Conservation (phyloP, 2,329 filamentous ascomycete species). For the Colletotrichum aenigma region DNA sequence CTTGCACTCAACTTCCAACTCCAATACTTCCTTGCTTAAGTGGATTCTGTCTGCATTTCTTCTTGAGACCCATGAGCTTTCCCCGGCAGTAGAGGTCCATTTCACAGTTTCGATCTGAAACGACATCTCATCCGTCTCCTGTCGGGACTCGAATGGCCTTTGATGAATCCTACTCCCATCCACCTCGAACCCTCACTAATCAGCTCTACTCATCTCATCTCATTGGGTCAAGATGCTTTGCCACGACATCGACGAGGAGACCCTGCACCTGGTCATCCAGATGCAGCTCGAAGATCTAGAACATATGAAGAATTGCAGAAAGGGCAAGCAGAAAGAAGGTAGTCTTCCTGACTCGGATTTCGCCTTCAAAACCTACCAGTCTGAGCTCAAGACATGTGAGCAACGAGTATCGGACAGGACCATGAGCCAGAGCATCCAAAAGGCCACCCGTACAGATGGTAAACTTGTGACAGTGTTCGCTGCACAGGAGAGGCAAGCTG, state of each 20-base stretch:
- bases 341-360: constrained; percentile 12
- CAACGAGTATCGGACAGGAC: constrained; percentile 6
- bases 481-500: background rate
- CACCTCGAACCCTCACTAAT: background rate
- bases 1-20: background rate
- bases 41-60: background rate
- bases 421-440: constrained; percentile 23
- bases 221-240: background rate
- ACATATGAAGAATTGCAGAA: background rate
- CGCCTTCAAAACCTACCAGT: constrained; percentile 10
- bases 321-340: constrained; percentile 17
- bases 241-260: constrained; percentile 4
- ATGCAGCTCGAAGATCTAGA: constrained; percentile 23
- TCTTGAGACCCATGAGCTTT: background rate
- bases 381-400: constrained; percentile 12
- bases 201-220: constrained; percentile 25
- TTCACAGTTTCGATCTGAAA: background rate
- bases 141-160: background rate
- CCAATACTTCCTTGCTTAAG: background rate
- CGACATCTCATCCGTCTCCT: background rate
- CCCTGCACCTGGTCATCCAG: constrained; percentile 20
- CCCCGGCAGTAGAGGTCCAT: background rate
- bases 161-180: background rate
- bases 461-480: background rate
- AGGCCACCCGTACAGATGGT: constrained; percentile 26